Evolutionary conservation across 768 basidiomycete species (phyloP).

Genomic region (Phaffia tasmanica): DNA sequence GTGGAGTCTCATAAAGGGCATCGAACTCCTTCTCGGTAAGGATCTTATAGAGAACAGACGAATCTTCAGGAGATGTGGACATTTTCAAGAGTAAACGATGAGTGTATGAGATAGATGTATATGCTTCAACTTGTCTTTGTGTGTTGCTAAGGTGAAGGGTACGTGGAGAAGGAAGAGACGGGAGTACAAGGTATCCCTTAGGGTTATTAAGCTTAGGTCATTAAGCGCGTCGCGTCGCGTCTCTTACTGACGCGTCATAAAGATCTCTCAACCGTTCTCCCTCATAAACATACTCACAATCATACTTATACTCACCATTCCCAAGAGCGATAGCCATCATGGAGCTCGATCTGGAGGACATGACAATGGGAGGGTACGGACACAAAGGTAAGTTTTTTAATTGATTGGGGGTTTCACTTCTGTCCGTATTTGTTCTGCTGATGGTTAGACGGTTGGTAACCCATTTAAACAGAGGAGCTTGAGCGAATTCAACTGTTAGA

Average conservation of each 20-base stretch:
- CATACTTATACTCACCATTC: neutral
- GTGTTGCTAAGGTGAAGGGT: neutral
- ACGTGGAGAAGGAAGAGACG: neutral
- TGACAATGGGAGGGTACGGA: slow-evolving; percentile 22
- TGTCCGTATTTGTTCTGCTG: too few species aligned
- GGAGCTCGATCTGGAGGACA: slow-evolving; percentile 1
- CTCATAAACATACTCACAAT: neutral
- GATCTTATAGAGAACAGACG: slow-evolving; percentile 24
- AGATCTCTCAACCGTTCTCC: neutral
- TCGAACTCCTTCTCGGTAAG: slow-evolving; percentile 16
- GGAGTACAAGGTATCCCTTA: neutral
- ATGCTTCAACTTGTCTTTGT: neutral
- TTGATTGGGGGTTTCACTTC: too few species aligned
- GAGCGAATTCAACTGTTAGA: slow-evolving; percentile 10
- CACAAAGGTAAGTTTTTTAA: neutral
- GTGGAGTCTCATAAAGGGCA: slow-evolving; percentile 10
- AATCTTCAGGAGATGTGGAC: slow-evolving; percentile 9
- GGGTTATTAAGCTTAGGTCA: neutral
- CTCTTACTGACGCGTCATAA: neutral
- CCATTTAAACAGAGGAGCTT: slow-evolving; percentile 9
- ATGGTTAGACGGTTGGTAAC: too few species aligned
- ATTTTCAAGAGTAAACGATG: neutral
- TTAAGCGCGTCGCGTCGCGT: slow-evolving; percentile 2
- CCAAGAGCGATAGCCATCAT: too few species aligned
- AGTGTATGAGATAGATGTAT: neutral